Conservation (phyloP, 179 eudicot species). For the Camellia oleifera region DNA sequence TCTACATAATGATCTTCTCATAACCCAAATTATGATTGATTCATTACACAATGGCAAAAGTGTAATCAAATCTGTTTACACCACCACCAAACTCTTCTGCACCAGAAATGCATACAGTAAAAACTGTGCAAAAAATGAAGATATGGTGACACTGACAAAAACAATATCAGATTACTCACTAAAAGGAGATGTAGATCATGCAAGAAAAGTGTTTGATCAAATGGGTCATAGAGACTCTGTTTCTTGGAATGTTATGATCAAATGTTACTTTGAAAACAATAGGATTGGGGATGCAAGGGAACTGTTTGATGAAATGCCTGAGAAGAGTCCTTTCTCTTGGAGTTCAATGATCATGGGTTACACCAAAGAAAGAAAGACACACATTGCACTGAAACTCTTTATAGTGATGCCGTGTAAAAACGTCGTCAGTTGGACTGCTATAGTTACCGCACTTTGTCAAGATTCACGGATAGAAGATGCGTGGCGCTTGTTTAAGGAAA, state of each 20-base stretch:
- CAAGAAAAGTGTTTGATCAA: constrained; percentile 5
- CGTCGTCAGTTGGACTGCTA: constrained; percentile 23
- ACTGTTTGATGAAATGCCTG: constrained; percentile 24
- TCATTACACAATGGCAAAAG: not conserved
- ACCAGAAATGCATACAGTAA: not conserved
- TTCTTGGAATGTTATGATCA: too few species aligned
- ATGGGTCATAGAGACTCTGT: not conserved
- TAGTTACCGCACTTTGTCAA: constrained; percentile 25
- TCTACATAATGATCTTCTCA: not conserved
- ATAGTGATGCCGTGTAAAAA: constrained; percentile 23
- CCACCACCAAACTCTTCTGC: not conserved
- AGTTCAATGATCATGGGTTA: constrained; percentile 31
- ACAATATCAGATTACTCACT: constrained; percentile 21
- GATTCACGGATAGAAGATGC: constrained; percentile 27
- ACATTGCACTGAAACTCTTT: constrained; percentile 30
- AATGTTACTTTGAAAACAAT: too few species aligned
- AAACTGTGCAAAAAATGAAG: not conserved
- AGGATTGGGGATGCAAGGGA: too few species aligned
- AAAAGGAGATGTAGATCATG: constrained; percentile 23
- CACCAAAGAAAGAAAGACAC: constrained; percentile 19
- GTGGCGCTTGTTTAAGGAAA: constrained; percentile 30
- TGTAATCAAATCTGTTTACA: constrained; percentile 1
- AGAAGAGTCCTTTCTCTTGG: constrained; percentile 24
- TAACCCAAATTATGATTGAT: constrained; percentile 1
- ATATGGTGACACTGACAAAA: constrained; percentile 20